A percentile compares a stretch with the other conserved stretches of the same genome.
Conservation (phyloP, 2,329 filamentous ascomycete genomes). For the Colletotrichum horii region DNA sequence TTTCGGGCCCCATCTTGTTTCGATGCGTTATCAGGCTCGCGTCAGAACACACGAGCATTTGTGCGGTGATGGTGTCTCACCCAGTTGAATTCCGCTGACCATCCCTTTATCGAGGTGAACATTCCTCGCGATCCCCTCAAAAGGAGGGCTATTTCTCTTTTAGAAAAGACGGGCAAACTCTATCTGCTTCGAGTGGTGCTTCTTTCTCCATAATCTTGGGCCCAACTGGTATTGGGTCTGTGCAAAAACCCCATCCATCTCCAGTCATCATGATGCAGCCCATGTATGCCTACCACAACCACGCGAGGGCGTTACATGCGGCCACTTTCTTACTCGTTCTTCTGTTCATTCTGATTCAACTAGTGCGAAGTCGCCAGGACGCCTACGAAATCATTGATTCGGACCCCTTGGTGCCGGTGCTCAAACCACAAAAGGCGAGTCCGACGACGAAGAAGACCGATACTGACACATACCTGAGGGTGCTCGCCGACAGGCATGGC, state of each 20-base stretch:
- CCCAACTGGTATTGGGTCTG: not conserved
- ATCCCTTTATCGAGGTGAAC: slow-evolving; percentile 15
- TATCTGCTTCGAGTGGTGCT: not conserved
- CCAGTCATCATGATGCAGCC: not conserved
- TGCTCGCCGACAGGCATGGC: slow-evolving; percentile 3
- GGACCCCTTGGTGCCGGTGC: slow-evolving; percentile 10
- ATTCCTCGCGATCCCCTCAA: slow-evolving; percentile 16
- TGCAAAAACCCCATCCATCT: not conserved
- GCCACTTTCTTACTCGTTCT: slow-evolving; percentile 14
- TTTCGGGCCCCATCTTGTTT: not conserved
- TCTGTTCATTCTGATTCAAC: slow-evolving; percentile 10
- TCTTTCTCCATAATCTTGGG: not conserved
- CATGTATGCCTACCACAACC: slow-evolving; percentile 1
- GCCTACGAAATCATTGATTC: slow-evolving; percentile 6
- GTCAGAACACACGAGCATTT: not conserved
- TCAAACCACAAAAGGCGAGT: not conserved
- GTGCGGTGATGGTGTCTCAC: not conserved
- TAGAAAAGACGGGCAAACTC: not conserved
- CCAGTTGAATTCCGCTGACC: slow-evolving; percentile 1
- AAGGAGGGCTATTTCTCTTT: not conserved
- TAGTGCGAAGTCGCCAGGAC: not conserved
- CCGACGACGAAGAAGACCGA: not conserved
- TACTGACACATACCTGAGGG: not conserved
- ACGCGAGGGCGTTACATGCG: slow-evolving; percentile 14
- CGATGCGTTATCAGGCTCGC: not conserved